Evolutionary conservation across 169 alveolate genomes (phyloP).

Genomic region (Cryptosporidium felis): DNA sequence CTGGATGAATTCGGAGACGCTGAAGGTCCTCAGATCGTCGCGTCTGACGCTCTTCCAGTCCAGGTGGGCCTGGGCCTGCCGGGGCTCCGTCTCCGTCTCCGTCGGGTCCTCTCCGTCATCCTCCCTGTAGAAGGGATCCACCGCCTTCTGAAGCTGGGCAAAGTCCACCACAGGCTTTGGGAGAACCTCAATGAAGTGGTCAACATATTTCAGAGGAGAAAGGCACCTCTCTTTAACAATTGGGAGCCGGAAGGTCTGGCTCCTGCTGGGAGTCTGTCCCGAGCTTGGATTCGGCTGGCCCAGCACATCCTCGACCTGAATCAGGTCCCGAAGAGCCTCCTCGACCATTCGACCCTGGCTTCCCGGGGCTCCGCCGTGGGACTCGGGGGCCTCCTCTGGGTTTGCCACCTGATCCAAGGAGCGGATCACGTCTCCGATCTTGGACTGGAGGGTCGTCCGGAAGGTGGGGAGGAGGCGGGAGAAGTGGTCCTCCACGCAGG

Average conservation of each 20-base stretch:
- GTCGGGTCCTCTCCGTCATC: background rate
- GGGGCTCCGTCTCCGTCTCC: background rate
- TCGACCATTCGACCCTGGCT: no score
- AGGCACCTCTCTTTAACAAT: slow-evolving; percentile 18
- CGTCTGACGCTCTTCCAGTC: background rate
- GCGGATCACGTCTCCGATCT: background rate
- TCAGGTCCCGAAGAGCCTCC: background rate
- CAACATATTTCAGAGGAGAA: slow-evolving; percentile 51
- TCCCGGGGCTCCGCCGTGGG: background rate
- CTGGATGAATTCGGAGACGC: slow-evolving; percentile 2
- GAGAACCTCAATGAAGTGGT: background rate
- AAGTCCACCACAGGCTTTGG: slow-evolving; percentile 53
- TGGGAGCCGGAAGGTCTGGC: slow-evolving; percentile 8
- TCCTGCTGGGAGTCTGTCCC: slow-evolving; percentile 42
- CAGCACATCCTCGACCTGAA: slow-evolving; percentile 2
- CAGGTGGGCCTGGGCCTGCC: background rate
- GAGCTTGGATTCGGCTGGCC: background rate
- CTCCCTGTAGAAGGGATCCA: slow-evolving; percentile 25
- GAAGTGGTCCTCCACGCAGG: slow-evolving; percentile 29
- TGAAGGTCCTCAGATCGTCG: background rate
- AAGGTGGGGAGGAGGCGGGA: background rate
- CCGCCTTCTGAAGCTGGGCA: slow-evolving; percentile 22
- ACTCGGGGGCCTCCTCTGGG: background rate
- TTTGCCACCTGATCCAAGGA: background rate
- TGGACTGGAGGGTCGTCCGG: background rate